Conservation (phyloP, 139 green algal genomes). For the Chlorella vulgaris region DNA sequence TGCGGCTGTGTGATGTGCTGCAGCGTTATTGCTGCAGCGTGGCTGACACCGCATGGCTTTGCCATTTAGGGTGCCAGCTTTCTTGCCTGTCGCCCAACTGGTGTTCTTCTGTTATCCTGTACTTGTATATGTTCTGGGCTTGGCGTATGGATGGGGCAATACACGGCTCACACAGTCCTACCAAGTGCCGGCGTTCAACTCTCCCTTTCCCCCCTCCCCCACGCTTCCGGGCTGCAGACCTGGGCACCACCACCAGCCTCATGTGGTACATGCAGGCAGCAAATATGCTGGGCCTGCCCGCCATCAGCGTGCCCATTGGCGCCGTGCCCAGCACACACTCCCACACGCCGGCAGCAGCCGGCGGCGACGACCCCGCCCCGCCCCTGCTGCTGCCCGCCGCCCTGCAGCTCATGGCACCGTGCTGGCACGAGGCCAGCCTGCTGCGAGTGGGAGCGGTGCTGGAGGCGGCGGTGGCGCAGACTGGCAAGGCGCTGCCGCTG, state of each 20-base stretch:
- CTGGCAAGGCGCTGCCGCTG: background rate
- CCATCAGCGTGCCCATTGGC: constrained; percentile 69
- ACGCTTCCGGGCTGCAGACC: constrained; percentile 29
- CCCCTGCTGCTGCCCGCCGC: constrained; percentile 55
- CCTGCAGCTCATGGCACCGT: constrained; percentile 79
- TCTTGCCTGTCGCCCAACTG: too few species aligned
- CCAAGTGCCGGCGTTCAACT: too few species aligned
- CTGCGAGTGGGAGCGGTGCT: constrained; percentile 53
- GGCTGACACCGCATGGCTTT: background rate
- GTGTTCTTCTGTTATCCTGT: too few species aligned
- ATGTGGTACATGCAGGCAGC: constrained; percentile 66
- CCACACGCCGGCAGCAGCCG: background rate
- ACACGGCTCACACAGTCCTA: too few species aligned
- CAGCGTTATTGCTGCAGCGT: background rate
- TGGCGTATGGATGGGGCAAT: too few species aligned
- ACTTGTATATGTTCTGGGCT: too few species aligned
- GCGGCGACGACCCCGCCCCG: background rate
- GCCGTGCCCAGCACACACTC: constrained; percentile 17
- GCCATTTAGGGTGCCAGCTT: too few species aligned
- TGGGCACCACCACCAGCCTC: constrained; percentile 47
- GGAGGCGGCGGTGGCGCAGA: constrained; percentile 38
- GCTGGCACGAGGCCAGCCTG: constrained; percentile 69
- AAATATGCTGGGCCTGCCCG: constrained; percentile 77
- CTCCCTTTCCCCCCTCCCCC: background rate
- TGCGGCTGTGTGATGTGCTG: background rate